phyloP scores from a whole-genome alignment of 2,329 filamentous ascomycete genomes.

The Fusarium ambrosium region DNA sequence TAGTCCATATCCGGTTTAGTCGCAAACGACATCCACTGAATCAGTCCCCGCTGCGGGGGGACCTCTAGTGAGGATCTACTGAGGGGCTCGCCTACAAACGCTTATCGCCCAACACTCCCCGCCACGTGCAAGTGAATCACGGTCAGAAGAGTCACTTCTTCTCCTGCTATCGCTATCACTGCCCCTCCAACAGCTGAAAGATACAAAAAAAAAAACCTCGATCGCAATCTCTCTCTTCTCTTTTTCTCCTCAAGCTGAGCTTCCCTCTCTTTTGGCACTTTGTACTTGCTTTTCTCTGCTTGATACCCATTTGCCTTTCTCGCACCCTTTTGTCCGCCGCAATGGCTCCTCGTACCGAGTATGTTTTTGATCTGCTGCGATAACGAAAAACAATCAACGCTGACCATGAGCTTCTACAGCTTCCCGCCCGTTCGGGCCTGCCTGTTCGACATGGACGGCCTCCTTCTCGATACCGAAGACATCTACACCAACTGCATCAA shows the following conservation, averaged over 20 bases:
- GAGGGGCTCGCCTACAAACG: constrained; percentile 9
- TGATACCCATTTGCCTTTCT: constrained; percentile 9
- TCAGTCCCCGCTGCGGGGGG: constrained; percentile 29
- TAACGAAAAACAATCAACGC: not conserved
- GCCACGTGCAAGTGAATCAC: not conserved
- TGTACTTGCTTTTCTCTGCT: not conserved
- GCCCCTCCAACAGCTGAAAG: constrained; percentile 1
- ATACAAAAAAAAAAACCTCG: constrained; percentile 34
- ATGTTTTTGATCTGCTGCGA: constrained; percentile 41
- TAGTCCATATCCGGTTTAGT: constrained; percentile 16
- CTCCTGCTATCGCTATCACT: not conserved
- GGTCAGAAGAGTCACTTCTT: not conserved
- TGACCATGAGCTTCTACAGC: constrained; percentile 57
- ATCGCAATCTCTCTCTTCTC: constrained; percentile 14
- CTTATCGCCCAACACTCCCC: constrained; percentile 2
- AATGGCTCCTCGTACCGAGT: constrained; percentile 63
- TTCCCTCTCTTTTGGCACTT: constrained; percentile 5
- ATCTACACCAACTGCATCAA: constrained; percentile 88
- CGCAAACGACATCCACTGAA: not conserved
- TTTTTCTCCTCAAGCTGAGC: not conserved
- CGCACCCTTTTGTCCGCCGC: constrained; percentile 3
- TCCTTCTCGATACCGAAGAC: constrained; percentile 94
- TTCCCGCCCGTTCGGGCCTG: constrained; percentile 88
- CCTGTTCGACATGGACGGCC: constrained; percentile 98
- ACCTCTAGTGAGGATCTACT: constrained; percentile 18